Evolutionary conservation across 768 basidiomycete genomes (phyloP).

Genomic region (Sistotremastrum suecicum): DNA sequence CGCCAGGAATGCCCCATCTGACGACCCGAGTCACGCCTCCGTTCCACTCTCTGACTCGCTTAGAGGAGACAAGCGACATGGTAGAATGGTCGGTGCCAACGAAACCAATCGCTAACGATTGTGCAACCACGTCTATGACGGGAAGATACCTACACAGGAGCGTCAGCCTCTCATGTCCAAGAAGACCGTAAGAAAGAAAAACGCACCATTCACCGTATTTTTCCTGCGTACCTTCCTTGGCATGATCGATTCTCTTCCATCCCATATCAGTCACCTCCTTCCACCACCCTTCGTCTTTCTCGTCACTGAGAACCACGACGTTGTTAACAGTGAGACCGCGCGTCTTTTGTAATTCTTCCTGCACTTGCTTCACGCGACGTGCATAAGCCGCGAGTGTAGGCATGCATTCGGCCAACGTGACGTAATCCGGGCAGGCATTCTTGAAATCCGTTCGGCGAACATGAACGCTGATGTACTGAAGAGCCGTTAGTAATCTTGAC

Average conservation of each 20-base stretch:
- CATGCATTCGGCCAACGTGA: constrained; percentile 31
- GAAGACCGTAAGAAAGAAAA: too few species aligned
- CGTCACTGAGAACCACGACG: constrained; percentile 55
- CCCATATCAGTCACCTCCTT: constrained; percentile 30
- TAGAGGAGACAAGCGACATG: constrained; percentile 52
- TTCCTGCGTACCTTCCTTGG: constrained; percentile 26
- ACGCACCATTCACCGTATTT: constrained; percentile 27
- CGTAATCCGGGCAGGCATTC: constrained; percentile 25
- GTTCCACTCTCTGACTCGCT: constrained; percentile 54
- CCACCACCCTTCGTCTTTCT: constrained; percentile 35
- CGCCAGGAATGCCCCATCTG: constrained; percentile 29
- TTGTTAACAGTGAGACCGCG: constrained; percentile 33
- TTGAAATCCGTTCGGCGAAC: constrained; percentile 42
- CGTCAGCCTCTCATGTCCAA: too few species aligned
- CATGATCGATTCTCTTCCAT: constrained; percentile 40
- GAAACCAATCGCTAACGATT: constrained; percentile 52
- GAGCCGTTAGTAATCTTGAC: too few species aligned
- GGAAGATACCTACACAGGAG: constrained; percentile 34
- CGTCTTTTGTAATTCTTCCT: constrained; percentile 24
- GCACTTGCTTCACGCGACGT: constrained; percentile 41
- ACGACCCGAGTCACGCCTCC: constrained; percentile 37
- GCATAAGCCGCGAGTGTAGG: constrained; percentile 37
- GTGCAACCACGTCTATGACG: constrained; percentile 60
- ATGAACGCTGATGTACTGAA: constrained; percentile 38
- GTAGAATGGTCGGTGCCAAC: constrained; percentile 62